A percentile compares a stretch with the other conserved stretches of the same genome.
Conservation (phyloP, 225 moss, liverwort and hornwort species). For the Neckera pumila region DNA sequence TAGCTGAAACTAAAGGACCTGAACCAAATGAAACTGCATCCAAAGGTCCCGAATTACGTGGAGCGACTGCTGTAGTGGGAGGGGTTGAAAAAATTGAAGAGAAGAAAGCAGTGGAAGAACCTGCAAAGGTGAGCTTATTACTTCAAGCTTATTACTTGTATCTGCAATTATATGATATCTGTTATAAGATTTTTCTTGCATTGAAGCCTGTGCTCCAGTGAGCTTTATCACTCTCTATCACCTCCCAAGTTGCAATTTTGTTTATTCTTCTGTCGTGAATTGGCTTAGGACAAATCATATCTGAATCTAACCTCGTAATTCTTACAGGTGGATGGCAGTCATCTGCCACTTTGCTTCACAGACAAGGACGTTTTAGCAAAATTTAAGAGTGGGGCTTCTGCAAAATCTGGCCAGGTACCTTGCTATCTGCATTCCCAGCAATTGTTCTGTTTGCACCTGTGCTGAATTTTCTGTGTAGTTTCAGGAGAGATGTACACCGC, state of each 20-base stretch:
- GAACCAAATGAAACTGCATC: neutral
- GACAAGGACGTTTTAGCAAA: slow-evolving; percentile 65
- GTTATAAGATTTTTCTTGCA: neutral
- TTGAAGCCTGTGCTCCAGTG: neutral
- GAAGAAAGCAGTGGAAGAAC: slow-evolving; percentile 2
- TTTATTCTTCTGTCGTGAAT: neutral
- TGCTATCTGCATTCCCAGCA: neutral
- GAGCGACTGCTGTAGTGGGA: neutral
- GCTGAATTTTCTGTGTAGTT: neutral
- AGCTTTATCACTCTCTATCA: neutral
- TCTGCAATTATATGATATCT: neutral
- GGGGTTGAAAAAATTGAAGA: slow-evolving; percentile 2
- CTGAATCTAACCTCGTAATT: neutral
- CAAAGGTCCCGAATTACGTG: neutral
- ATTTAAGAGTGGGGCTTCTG: slow-evolving; percentile 40
- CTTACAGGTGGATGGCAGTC: slow-evolving; percentile 82
- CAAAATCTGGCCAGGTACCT: slow-evolving; percentile 60
- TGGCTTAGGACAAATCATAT: neutral
- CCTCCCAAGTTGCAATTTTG: neutral
- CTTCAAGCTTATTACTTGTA: neutral
- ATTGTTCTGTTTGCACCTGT: neutral
- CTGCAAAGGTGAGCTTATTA: slow-evolving; percentile 7
- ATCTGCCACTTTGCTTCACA: slow-evolving; percentile 83
- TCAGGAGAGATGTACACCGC: neutral
- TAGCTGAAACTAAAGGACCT: neutral